Evolutionary conservation across 108 stramenopile species (phyloP).

Genomic region (Nannochloropsis gaditana): DNA sequence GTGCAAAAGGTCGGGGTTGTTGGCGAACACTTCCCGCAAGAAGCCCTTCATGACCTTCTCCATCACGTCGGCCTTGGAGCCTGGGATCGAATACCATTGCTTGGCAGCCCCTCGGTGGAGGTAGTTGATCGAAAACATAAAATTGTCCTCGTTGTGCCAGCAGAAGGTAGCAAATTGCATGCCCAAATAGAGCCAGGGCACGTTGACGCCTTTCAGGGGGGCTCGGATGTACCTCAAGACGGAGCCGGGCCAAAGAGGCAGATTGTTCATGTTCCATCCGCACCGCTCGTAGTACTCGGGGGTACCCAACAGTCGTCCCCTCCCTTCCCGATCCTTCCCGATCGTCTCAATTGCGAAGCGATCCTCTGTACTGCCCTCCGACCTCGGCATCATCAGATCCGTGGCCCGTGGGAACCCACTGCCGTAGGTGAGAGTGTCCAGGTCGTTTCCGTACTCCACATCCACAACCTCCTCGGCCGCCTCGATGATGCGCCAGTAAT

Average conservation of each 20-base stretch:
- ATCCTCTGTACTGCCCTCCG: slow-evolving; percentile 22
- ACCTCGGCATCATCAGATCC: slow-evolving; percentile 54
- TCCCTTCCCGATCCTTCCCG: slow-evolving; percentile 71
- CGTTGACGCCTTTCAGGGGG: slow-evolving; percentile 89
- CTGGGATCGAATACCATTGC: slow-evolving; percentile 75
- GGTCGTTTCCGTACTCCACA: slow-evolving; percentile 94
- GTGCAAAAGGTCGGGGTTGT: slow-evolving; percentile 46
- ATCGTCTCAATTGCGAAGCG: slow-evolving; percentile 72
- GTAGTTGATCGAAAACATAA: slow-evolving; percentile 95
- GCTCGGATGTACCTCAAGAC: slow-evolving; percentile 80
- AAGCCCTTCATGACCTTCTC: slow-evolving; percentile 54
- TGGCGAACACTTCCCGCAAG: slow-evolving; percentile 69
- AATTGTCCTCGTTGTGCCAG: slow-evolving; percentile 99
- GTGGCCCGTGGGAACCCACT: slow-evolving; percentile 70
- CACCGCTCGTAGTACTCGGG: slow-evolving; percentile 41
- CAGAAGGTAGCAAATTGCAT: slow-evolving; percentile 81
- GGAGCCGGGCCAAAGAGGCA: slow-evolving; percentile 76
- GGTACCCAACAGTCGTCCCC: not conserved
- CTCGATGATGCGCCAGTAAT: slow-evolving; percentile 94
- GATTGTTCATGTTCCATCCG: slow-evolving; percentile 97
- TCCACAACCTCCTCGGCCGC: slow-evolving; percentile 58
- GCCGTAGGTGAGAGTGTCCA: slow-evolving; percentile 73
- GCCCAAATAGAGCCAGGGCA: slow-evolving; percentile 83
- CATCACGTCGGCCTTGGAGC: slow-evolving; percentile 65
- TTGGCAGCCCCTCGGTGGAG: slow-evolving; percentile 91